Conservation (phyloP, 1,284 basidiomycete genomes). For the Ustilago curta region DNA sequence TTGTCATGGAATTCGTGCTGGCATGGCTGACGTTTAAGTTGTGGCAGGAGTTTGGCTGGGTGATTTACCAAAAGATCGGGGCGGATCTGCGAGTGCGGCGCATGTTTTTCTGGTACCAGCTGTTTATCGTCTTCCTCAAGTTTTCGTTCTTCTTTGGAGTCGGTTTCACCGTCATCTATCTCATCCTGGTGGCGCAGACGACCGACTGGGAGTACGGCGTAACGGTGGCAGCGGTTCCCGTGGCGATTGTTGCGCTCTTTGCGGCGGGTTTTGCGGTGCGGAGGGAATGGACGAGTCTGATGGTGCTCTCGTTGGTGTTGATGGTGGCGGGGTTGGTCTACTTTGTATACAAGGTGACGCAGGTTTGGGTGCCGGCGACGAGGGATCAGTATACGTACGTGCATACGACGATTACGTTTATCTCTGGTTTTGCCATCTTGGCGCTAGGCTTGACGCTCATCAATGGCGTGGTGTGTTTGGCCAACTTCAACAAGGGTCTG, state of each 20-base stretch:
- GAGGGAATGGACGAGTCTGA: conserved; percentile 53
- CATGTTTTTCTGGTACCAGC: conserved; percentile 61
- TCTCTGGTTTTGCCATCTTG: conserved; percentile 54
- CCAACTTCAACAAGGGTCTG: conserved; percentile 59
- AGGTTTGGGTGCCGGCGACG: conserved; percentile 56
- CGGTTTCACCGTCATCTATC: conserved; percentile 56
- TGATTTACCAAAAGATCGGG: conserved; percentile 62
- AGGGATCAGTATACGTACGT: conserved; percentile 52
- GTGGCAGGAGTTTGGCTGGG: conserved; percentile 63
- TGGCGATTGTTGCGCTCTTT: conserved; percentile 54
- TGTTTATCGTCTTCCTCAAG: conserved; percentile 64
- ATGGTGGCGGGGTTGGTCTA: conserved; percentile 58
- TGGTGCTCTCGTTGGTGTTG: conserved; percentile 50
- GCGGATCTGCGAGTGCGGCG: conserved; percentile 53
- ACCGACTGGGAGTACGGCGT: conserved; percentile 56
- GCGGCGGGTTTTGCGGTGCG: conserved; percentile 54
- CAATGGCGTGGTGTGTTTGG: conserved; percentile 53
- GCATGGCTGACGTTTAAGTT: conserved; percentile 46
- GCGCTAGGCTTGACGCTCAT: conserved; percentile 42
- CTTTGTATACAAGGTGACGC: conserved; percentile 51
- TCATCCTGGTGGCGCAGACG: conserved; percentile 58
- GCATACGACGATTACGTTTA: conserved; percentile 58
- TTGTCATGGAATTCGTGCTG: conserved; percentile 51
- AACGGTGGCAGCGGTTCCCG: conserved; percentile 61
- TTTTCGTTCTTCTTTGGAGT: conserved; percentile 63